phyloP scores from a whole-genome alignment of 1,284 basidiomycete genomes.

The Cryptococcus amylolentus region DNA sequence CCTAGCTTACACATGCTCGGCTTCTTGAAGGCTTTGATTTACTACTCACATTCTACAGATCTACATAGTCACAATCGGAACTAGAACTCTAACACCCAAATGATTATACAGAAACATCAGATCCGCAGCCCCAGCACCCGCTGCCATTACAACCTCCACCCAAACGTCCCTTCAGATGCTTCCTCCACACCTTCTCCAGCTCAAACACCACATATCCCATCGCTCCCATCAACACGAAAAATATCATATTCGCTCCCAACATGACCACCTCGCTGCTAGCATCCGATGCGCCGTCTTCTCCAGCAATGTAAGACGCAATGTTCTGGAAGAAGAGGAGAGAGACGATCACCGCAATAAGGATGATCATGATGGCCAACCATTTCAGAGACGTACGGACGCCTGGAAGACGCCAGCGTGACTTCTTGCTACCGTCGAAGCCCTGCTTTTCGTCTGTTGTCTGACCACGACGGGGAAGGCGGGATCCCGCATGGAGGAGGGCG shows the following conservation, averaged over 20 bases:
- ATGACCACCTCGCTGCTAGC: conserved; percentile 5
- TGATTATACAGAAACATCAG: no score
- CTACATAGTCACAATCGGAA: no score
- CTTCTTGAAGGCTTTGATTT: no score
- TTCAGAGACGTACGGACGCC: conserved; percentile 3
- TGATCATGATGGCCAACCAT: conserved; percentile 10
- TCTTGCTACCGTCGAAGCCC: neutral
- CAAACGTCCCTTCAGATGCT: no score
- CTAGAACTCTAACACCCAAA: no score
- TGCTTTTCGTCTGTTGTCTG: neutral
- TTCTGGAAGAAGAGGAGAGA: conserved; percentile 11
- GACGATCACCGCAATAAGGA: conserved; percentile 4
- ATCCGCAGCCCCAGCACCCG: no score
- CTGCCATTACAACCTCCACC: no score
- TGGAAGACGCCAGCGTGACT: neutral
- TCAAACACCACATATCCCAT: conserved; percentile 14
- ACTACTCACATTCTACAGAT: no score
- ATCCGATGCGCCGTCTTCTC: neutral
- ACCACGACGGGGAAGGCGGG: neutral
- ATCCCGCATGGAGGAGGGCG: conserved; percentile 5
- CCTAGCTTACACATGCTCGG: no score
- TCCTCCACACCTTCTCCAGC: conserved; percentile 5
- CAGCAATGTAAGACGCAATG: conserved; percentile 6
- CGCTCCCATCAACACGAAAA: conserved; percentile 5
- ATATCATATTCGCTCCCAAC: conserved; percentile 11